These are phyloP conservation scores for Volvox carteri DNA, from an alignment of 163 green algal genomes.

Conservation along the genomic window DNA sequence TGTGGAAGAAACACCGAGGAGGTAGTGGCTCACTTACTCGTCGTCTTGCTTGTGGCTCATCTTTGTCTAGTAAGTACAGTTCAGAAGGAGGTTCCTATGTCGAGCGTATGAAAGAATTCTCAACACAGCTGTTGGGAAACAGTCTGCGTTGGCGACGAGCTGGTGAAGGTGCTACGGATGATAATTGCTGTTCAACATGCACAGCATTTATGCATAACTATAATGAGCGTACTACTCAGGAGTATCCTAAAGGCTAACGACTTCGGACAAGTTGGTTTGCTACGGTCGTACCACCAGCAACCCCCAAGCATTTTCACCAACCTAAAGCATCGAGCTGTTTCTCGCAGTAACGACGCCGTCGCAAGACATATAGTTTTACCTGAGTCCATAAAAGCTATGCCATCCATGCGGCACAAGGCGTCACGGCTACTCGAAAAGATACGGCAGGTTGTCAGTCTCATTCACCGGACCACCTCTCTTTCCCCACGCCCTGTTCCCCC, in stretches of 20 bases:
- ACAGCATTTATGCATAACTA: not conserved
- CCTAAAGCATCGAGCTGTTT: too few species aligned
- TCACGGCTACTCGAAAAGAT: too few species aligned
- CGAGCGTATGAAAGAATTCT: not conserved
- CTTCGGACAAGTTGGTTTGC: not conserved
- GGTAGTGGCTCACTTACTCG: slow-evolving; percentile 65
- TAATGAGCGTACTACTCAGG: not conserved
- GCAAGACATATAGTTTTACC: too few species aligned
- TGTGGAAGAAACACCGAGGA: not conserved
- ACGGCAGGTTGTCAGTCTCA: too few species aligned
- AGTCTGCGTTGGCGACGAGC: slow-evolving; percentile 30
- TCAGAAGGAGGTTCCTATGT: not conserved
- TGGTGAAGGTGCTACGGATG: slow-evolving; percentile 10
- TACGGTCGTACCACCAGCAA: not conserved
- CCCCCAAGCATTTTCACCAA: too few species aligned
- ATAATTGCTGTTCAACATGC: not conserved
- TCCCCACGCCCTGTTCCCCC: too few species aligned
- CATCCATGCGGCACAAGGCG: too few species aligned
- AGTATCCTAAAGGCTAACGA: not conserved
- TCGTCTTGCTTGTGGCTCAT: slow-evolving; percentile 84
- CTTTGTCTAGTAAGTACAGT: slow-evolving; percentile 21
- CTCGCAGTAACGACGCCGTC: too few species aligned
- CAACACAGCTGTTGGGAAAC: not conserved
- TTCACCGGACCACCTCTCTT: too few species aligned
- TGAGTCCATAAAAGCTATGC: too few species aligned